Conservation (phyloP, 306 rosid genomes). For the Pachyrhizus erosus region DNA sequence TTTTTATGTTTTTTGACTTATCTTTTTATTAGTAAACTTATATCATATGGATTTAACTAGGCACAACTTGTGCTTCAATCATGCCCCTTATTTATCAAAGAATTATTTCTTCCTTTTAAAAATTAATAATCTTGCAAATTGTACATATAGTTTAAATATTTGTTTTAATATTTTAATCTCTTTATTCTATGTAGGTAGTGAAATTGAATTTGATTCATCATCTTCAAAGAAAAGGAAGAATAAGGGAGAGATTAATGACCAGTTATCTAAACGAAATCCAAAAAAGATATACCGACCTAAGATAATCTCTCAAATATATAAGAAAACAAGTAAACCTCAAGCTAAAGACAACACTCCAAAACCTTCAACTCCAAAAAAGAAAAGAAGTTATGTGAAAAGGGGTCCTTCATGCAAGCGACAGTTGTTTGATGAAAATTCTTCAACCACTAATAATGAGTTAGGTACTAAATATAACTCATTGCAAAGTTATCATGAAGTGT, state of each 20-base stretch:
- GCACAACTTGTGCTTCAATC: background rate
- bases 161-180: background rate
- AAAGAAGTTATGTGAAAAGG: constrained; percentile 11
- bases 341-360: constrained; percentile 32
- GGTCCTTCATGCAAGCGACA: background rate
- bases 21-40: background rate
- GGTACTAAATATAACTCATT: constrained; percentile 15
- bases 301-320: background rate
- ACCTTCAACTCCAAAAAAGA: constrained; percentile 37
- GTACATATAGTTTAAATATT: background rate
- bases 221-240: constrained; percentile 35
- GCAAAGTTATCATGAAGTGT: background rate
- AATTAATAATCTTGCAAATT: no score
- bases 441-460: background rate
- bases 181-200: background rate
- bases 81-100: background rate
- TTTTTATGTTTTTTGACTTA: background rate
- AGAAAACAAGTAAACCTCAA: background rate
- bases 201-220: background rate
- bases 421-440: background rate
- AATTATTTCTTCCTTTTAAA: no score
- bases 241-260: background rate
- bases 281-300: constrained; percentile 52
- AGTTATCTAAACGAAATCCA: background rate
- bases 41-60: background rate